Conservation (phyloP, 495 filamentous ascomycete species). For the Neurospora hispaniola region DNA sequence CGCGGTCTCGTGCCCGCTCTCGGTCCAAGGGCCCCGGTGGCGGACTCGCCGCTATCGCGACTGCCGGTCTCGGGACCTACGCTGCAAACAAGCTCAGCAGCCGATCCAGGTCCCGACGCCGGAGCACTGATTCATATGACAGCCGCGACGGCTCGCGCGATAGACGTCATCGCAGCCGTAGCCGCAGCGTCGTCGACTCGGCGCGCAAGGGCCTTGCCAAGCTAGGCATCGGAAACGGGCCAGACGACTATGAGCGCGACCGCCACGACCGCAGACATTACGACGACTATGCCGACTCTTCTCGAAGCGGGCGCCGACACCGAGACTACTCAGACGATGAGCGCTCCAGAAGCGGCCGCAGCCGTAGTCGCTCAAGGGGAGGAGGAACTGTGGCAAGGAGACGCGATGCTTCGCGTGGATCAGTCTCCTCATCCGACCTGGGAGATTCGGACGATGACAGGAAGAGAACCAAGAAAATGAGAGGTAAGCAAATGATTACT, state of each 20-base stretch:
- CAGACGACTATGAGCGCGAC: slow-evolving; percentile 33
- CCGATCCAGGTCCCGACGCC: slow-evolving; percentile 46
- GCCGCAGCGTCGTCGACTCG: slow-evolving; percentile 38
- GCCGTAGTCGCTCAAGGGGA: slow-evolving; percentile 22
- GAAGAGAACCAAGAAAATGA: slow-evolving; percentile 63
- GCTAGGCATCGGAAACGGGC: slow-evolving; percentile 34
- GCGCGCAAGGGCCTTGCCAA: slow-evolving; percentile 35
- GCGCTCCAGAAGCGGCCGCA: slow-evolving; percentile 28
- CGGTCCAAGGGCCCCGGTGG: slow-evolving; percentile 33
- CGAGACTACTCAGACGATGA: slow-evolving; percentile 37
- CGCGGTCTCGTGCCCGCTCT: slow-evolving; percentile 39
- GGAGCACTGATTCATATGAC: slow-evolving; percentile 41
- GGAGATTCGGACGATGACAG: slow-evolving; percentile 72
- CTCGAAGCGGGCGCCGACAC: slow-evolving; percentile 21
- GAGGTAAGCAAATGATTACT: slow-evolving; percentile 74
- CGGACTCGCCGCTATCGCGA: slow-evolving; percentile 55
- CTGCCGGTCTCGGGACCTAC: slow-evolving; percentile 64
- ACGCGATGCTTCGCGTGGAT: slow-evolving; percentile 15
- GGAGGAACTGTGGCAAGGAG: slow-evolving; percentile 11
- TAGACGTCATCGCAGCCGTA: slow-evolving; percentile 33
- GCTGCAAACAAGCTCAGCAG: slow-evolving; percentile 71
- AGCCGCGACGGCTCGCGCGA: slow-evolving; percentile 31
- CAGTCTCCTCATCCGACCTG: slow-evolving; percentile 43
- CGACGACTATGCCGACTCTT: slow-evolving; percentile 25
- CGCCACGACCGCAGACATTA: slow-evolving; percentile 19